These are phyloP conservation scores for Cephaloascus fragrans DNA, from an alignment of 805 yeast species.

Conservation along the genomic window DNA sequence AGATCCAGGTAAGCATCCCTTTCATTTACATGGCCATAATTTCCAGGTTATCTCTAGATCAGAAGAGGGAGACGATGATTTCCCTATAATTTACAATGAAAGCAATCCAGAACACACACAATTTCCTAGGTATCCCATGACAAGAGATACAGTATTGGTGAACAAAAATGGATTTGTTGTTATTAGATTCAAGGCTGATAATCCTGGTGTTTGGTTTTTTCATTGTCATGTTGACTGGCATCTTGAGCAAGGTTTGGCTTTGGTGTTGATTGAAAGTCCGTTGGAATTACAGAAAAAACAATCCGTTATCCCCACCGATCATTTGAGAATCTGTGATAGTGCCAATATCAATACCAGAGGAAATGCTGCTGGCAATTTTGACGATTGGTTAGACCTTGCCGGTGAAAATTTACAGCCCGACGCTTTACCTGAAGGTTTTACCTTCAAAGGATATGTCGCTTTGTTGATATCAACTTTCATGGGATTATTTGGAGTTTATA, in stretches of 20 bases:
- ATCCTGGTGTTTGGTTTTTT: conserved; percentile 93
- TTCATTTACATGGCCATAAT: conserved; percentile 69
- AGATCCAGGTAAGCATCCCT: conserved; percentile 75
- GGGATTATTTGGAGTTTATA: conserved; percentile 51
- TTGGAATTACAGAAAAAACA: conserved; percentile 33
- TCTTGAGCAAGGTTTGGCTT: conserved; percentile 71
- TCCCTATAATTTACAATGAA: conserved; percentile 40
- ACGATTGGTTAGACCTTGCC: conserved; percentile 43
- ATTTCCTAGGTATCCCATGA: conserved; percentile 49
- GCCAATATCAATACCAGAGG: conserved; percentile 41
- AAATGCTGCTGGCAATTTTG: conserved; percentile 63
- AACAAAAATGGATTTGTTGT: conserved; percentile 62
- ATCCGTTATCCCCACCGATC: conserved; percentile 32
- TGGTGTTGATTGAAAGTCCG: conserved; percentile 67
- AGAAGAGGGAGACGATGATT: conserved; percentile 40
- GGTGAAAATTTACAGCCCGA: conserved; percentile 53
- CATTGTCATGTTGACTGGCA: conserved; percentile 91
- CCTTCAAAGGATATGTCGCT: conserved; percentile 61
- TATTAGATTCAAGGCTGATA: conserved; percentile 66
- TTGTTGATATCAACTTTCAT: conserved; percentile 39
- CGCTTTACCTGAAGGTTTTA: conserved; percentile 66
- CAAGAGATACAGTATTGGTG: conserved; percentile 65
- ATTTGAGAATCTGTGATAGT: conserved; percentile 36
- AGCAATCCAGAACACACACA: conserved; percentile 23
- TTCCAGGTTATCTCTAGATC: conserved; percentile 56